Percentiles rank a stretch among this genome's conserved stretches.
phyloP scores from a whole-genome alignment of 2,329 filamentous ascomycete species.

The Sarocladiaceae sp. region DNA sequence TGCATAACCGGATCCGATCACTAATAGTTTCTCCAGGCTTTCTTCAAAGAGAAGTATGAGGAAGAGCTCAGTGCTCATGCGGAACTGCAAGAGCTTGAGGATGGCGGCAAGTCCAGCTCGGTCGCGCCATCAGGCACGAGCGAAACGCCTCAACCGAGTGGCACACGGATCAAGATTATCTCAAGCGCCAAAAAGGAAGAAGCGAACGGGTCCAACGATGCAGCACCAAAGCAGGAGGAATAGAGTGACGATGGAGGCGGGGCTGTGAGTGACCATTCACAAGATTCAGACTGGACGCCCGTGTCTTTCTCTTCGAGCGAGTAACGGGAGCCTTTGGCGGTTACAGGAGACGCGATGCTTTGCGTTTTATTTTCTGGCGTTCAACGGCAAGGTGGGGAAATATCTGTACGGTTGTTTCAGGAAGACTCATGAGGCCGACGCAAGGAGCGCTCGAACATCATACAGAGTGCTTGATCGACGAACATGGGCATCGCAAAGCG shows the following conservation, averaged over 20 bases:
- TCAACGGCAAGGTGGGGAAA: too few relatives aligned
- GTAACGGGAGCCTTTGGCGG: too few relatives aligned
- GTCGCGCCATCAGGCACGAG: slow-evolving; percentile 48
- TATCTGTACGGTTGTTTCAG: too few relatives aligned
- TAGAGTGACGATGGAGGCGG: too few relatives aligned
- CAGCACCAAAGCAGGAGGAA: slow-evolving; percentile 48
- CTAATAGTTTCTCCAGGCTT: slow-evolving; percentile 38
- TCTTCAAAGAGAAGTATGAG: slow-evolving; percentile 47
- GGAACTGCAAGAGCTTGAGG: slow-evolving; percentile 51
- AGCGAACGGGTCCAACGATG: slow-evolving; percentile 31
- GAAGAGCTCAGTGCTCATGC: slow-evolving; percentile 47
- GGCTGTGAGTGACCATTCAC: too few relatives aligned
- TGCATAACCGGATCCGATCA: slow-evolving; percentile 22
- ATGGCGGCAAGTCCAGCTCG: slow-evolving; percentile 32
- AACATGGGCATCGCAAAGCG: too few relatives aligned
- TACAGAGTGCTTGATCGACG: too few relatives aligned
- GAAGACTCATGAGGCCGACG: too few relatives aligned
- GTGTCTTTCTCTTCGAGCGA: not conserved
- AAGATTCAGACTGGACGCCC: slow-evolving; percentile 7
- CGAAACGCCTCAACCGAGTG: slow-evolving; percentile 58
- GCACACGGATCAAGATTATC: slow-evolving; percentile 66
- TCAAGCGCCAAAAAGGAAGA: slow-evolving; percentile 29
- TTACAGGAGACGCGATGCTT: too few relatives aligned
- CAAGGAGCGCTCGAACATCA: too few relatives aligned
- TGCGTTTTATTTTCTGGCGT: too few relatives aligned